A percentile compares a stretch with the other conserved stretches of the same genome.
Evolutionary conservation across 2,329 filamentous ascomycete species (phyloP).

Genomic region (Rhynchosporium secalis): DNA sequence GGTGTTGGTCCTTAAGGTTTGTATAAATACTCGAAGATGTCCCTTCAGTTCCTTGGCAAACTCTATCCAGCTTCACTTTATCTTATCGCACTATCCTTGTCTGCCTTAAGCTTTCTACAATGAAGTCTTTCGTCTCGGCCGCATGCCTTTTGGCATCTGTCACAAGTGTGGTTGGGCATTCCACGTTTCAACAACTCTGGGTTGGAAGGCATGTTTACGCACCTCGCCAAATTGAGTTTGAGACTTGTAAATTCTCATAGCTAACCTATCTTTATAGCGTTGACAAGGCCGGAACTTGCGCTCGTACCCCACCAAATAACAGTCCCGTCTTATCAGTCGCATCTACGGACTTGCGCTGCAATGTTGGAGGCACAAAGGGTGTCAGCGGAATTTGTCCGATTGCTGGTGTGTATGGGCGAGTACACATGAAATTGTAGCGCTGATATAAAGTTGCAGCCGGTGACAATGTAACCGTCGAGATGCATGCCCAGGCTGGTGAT

Average conservation of each 20-base stretch:
- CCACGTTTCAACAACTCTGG: slow-evolving; percentile 42
- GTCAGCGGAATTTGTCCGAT: slow-evolving; percentile 40
- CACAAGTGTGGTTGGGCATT: slow-evolving; percentile 48
- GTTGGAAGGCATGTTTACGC: slow-evolving; percentile 34
- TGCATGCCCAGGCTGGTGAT: slow-evolving; percentile 53
- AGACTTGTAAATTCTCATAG: neutral
- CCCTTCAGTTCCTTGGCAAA: neutral
- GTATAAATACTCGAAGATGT: slow-evolving; percentile 11
- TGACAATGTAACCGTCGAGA: slow-evolving; percentile 54
- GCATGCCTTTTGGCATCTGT: slow-evolving; percentile 34
- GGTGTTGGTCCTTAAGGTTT: neutral
- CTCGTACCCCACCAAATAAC: slow-evolving; percentile 52
- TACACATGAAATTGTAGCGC: neutral
- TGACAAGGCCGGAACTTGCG: slow-evolving; percentile 48
- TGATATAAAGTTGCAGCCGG: slow-evolving; percentile 38
- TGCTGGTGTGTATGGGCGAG: slow-evolving; percentile 7
- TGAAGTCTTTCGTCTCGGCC: slow-evolving; percentile 5
- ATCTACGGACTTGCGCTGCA: slow-evolving; percentile 52
- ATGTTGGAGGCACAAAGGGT: slow-evolving; percentile 42
- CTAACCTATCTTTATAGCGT: slow-evolving; percentile 42
- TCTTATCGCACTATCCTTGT: neutral
- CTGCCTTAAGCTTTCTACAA: neutral
- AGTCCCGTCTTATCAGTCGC: slow-evolving; percentile 51
- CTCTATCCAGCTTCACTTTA: neutral
- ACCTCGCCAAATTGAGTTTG: too few relatives aligned